These are phyloP conservation scores for Thraustotheca clavata DNA, from an alignment of 352 stramenopile species.

Conservation along the genomic window DNA sequence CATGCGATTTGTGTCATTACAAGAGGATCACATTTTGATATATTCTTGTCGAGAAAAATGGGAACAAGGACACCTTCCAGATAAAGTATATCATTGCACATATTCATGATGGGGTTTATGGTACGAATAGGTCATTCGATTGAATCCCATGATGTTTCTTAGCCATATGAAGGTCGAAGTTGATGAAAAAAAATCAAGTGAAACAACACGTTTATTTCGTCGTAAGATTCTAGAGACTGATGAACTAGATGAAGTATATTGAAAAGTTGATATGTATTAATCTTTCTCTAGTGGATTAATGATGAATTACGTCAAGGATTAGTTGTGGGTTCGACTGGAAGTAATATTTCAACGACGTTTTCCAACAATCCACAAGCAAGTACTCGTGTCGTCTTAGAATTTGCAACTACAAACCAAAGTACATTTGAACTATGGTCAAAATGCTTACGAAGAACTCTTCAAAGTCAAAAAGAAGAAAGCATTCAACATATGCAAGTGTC, in stretches of 20 bases:
- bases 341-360: slow-evolving; percentile 36
- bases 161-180: slow-evolving; percentile 83
- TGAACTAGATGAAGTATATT: slow-evolving; percentile 68
- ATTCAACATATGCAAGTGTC: not conserved
- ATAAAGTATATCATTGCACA: slow-evolving; percentile 48
- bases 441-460: slow-evolving; percentile 58
- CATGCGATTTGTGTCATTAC: slow-evolving; percentile 73
- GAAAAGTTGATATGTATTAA: not conserved
- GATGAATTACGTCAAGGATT: slow-evolving; percentile 52
- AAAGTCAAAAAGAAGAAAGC: slow-evolving; percentile 35
- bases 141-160: slow-evolving; percentile 64
- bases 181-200: slow-evolving; percentile 22
- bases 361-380: slow-evolving; percentile 50
- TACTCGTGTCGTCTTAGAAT: slow-evolving; percentile 60
- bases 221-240: slow-evolving; percentile 70
- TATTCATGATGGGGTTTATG: not conserved
- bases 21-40: slow-evolving; percentile 69
- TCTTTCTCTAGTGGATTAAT: slow-evolving; percentile 50
- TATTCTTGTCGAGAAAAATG: slow-evolving; percentile 73
- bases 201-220: slow-evolving; percentile 47
- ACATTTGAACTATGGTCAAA: slow-evolving; percentile 85
- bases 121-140: slow-evolving; percentile 44
- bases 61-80: slow-evolving; percentile 71
- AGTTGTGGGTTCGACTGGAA: slow-evolving; percentile 33
- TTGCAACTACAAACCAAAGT: slow-evolving; percentile 66